Base-by-base conservation (phyloP, 2,329 filamentous ascomycete species). In the Coniochaeta prunicola region DNA sequence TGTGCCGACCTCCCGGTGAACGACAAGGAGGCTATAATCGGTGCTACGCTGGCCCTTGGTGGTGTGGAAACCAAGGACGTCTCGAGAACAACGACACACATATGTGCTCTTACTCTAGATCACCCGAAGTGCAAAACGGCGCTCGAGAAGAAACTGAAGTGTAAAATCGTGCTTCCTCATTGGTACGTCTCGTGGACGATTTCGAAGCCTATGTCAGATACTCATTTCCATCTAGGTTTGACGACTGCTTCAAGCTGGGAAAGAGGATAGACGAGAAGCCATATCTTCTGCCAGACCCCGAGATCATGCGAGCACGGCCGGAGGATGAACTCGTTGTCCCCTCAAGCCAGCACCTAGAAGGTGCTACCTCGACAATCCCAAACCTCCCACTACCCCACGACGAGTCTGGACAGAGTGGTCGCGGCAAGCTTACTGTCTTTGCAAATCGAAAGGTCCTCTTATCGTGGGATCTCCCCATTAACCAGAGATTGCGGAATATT, bases 241-340 rank as follows among this genome's bases (percentile, higher is more conserved):
- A 97, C 66, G 93, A 97, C 70, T 99, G 94, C 73, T 83, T 99
- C 65, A 94, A 90, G 73, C 84, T 99, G 30, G 92, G 93, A 56
- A 92, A 91, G 72, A 86, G 90, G 60, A 97, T 99, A 65, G 89
- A 91, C 65, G 94, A 99, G 71, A 77, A 79, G 7, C 94, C 94
- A 0, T 99, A 99, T 69, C 76, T 84, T 21, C 80, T 97, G 1
- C 94, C 94, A 1, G 80, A 97, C 64, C 90, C 94, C 1, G 91
- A 96, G 64, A 89, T 96, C 34, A 77, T 96, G n/a, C 80, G 77
- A 40, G 78, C 77, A 48, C 75, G 77, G 7, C 75, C 82, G 21
- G 79, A 86, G 60, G 81, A 84, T 55, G 74, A 78, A 3, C 74
- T 88, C 56, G 76, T 78, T 28, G 80, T 85, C 24, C 81, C 83